A percentile compares a stretch with the other conserved stretches of the same genome.
These are phyloP conservation scores for Cercospora citrullina DNA, from an alignment of 2,329 filamentous ascomycete species.

Conservation along the genomic window DNA sequence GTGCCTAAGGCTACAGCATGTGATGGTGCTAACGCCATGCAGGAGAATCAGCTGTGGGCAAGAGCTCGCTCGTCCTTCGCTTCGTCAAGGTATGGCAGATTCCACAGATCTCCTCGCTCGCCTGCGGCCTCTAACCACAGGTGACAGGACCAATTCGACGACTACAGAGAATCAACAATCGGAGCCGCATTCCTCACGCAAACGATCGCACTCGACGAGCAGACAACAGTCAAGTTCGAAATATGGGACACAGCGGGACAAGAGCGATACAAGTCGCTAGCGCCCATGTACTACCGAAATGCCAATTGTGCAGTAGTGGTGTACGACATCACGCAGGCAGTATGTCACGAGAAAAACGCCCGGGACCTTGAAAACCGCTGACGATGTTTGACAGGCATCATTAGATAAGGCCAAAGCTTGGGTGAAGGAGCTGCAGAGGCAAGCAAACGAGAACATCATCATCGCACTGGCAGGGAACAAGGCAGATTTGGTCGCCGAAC, in stretches of 20 bases:
- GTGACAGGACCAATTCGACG: conserved; percentile 92
- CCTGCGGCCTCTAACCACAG: conserved; percentile 3
- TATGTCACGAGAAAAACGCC: conserved; percentile 47
- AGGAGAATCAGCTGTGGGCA: conserved; percentile 99
- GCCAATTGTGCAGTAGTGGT: conserved; percentile 99
- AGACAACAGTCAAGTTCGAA: conserved; percentile 98
- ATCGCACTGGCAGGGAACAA: conserved; percentile 98
- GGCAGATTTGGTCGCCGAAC: conserved; percentile 89
- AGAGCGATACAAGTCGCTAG: conserved; percentile 97
- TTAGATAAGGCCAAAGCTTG: conserved; percentile 98
- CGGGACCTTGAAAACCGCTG: conserved; percentile 15
- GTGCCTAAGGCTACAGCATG: not conserved
- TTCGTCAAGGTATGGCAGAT: conserved; percentile 80
- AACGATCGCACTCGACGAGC: conserved; percentile 96
- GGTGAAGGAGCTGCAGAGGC: conserved; percentile 98
- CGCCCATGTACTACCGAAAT: conserved; percentile 99
- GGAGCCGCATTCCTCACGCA: conserved; percentile 98
- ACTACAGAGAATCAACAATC: conserved; percentile 96
- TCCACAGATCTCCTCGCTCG: not conserved
- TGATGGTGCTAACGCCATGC: conserved; percentile 41
- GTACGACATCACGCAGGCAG: conserved; percentile 98
- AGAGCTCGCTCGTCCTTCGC: conserved; percentile 97
- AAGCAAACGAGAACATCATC: conserved; percentile 99
- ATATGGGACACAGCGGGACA: conserved; percentile 99
- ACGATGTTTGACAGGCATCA: conserved; percentile 65